Evolutionary conservation across 176 grass and related monocot species (phyloP).

Genomic region (Pharus latifolius): DNA sequence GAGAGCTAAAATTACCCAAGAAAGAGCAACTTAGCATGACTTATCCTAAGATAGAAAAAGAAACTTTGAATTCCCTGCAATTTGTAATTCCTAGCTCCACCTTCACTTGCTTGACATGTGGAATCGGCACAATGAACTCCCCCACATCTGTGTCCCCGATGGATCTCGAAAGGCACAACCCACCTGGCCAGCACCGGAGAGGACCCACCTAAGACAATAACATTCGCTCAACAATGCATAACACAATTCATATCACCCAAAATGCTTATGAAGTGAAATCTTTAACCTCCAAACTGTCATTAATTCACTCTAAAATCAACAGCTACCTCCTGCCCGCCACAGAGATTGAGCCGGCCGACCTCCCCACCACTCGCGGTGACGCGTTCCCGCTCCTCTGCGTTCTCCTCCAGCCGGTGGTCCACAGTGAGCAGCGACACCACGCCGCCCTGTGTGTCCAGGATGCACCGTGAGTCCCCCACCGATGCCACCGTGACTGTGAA

Average conservation of each 20-base stretch:
- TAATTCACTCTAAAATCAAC: neutral
- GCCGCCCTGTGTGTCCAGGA: constrained; percentile 63
- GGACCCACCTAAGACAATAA: constrained; percentile 62
- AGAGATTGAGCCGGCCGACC: constrained; percentile 79
- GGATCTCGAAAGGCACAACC: constrained; percentile 92
- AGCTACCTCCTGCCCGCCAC: constrained; percentile 73
- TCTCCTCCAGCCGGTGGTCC: constrained; percentile 86
- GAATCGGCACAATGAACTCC: constrained; percentile 92
- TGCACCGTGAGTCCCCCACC: constrained; percentile 86
- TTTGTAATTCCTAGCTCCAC: constrained; percentile 21
- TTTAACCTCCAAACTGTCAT: neutral
- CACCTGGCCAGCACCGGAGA: constrained; percentile 95
- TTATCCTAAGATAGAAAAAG: neutral
- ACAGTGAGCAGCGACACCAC: constrained; percentile 70
- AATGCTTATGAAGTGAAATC: neutral
- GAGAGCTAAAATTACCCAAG: constrained; percentile 58
- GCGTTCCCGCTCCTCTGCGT: constrained; percentile 74
- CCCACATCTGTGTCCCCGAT: constrained; percentile 96
- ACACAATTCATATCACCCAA: too few species aligned
- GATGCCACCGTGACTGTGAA: constrained; percentile 85
- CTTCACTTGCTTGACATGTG: constrained; percentile 98
- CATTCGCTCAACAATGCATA: neutral
- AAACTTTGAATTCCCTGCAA: neutral
- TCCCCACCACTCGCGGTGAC: constrained; percentile 90
- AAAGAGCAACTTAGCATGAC: neutral